phyloP scores from a whole-genome alignment of 1,284 basidiomycete species.

The Tausonia pullulans region DNA sequence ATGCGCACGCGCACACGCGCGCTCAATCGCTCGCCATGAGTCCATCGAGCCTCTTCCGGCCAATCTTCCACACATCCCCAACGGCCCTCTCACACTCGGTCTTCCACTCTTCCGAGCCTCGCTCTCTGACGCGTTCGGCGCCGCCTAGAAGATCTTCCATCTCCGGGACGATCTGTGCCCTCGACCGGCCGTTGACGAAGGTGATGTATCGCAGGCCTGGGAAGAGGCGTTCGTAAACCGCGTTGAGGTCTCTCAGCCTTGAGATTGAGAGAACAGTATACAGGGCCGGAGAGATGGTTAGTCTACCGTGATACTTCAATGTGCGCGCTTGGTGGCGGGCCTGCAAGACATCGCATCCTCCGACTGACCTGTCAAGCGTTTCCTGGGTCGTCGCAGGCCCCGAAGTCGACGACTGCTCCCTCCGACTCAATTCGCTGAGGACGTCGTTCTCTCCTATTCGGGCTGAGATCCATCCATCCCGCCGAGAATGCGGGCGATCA shows the following conservation, averaged over 20 bases:
- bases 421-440: conserved; percentile 11
- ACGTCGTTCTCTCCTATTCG: conserved; percentile 16
- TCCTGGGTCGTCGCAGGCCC: conserved; percentile 11
- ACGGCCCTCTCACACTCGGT: conserved; percentile 59
- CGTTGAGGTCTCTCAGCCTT: conserved; percentile 51
- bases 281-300: not conserved
- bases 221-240: conserved; percentile 59
- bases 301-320: not conserved
- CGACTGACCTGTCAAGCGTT: conserved; percentile 13
- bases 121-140: conserved; percentile 27
- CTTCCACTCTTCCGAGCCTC: conserved; percentile 40
- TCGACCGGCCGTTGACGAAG: conserved; percentile 73
- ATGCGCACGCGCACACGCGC: too few relatives aligned
- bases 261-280: not conserved
- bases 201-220: conserved; percentile 74
- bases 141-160: conserved; percentile 55
- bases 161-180: conserved; percentile 60
- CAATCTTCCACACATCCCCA: conserved; percentile 61
- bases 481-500: not conserved
- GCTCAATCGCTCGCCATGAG: too few relatives aligned
- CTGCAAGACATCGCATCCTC: not conserved
- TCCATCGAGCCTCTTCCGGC: conserved; percentile 22
- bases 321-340: not conserved
- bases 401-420: conserved; percentile 5
- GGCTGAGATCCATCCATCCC: not conserved